phyloP scores from a whole-genome alignment of 1,284 basidiomycete species.

The Boletus mariae region DNA sequence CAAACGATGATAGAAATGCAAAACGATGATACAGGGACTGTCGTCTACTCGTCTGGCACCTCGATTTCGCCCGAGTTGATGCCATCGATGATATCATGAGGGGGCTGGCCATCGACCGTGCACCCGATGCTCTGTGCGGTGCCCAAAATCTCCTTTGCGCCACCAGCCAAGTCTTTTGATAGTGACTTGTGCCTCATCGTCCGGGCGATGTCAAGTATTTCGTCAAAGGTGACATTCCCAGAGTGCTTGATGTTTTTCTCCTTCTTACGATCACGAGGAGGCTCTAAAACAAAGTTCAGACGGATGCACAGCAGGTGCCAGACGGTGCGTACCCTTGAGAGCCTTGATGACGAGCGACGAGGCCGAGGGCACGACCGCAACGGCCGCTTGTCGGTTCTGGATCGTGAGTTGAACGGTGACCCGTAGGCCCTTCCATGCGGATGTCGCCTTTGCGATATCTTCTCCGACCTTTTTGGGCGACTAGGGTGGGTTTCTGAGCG shows the following conservation, averaged over 20 bases:
- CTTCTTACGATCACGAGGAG: constrained; percentile 99
- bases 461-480: constrained; percentile 99
- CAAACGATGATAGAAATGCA: constrained; percentile 5
- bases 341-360: constrained; percentile 98
- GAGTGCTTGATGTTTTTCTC: constrained; percentile 99
- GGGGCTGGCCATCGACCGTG: constrained; percentile 91
- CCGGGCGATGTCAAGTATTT: constrained; percentile 94
- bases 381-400: constrained; percentile 99
- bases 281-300: constrained; percentile 57
- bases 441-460: constrained; percentile 99
- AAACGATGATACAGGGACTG: constrained; percentile 20
- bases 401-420: constrained; percentile 99
- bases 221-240: constrained; percentile 93
- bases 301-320: neutral
- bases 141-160: constrained; percentile 92
- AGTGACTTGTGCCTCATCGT: constrained; percentile 96
- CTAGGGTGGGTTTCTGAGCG: constrained; percentile 42
- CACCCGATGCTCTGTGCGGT: constrained; percentile 95
- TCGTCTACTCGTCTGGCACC: constrained; percentile 85
- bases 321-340: constrained; percentile 75
- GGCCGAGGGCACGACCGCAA: constrained; percentile 96
- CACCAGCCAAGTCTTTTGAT: constrained; percentile 86
- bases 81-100: constrained; percentile 94
- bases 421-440: constrained; percentile 99
- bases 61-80: constrained; percentile 96